A percentile compares a stretch with the other conserved stretches of the same genome.
Evolutionary conservation across 1,284 basidiomycete genomes (phyloP).

Genomic region (Testicularia cyperi): DNA sequence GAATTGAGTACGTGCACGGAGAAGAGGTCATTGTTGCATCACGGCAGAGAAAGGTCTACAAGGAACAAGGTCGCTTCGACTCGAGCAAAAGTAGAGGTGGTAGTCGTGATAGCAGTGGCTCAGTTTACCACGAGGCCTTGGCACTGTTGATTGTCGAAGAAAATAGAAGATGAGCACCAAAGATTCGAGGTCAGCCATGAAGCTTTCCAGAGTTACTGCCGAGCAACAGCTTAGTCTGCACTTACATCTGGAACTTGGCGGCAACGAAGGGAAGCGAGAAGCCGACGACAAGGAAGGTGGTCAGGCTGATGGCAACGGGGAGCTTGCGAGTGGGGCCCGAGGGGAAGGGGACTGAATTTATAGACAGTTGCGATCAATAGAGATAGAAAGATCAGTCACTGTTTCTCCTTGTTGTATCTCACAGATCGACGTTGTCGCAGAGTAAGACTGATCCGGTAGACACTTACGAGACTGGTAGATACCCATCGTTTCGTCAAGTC

Average conservation of each 20-base stretch:
- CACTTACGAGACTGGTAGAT: conserved; percentile 25
- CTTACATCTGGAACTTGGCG: conserved; percentile 53
- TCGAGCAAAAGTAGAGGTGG: no score
- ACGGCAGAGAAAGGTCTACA: no score
- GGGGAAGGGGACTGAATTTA: conserved; percentile 52
- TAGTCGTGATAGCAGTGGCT: neutral
- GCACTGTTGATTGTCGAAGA: conserved; percentile 5
- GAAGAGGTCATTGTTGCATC: no score
- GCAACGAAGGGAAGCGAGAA: conserved; percentile 54
- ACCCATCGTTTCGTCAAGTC: conserved; percentile 56
- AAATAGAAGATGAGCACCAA: neutral
- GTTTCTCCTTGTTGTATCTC: no score
- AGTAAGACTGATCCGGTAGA: no score
- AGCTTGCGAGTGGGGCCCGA: conserved; percentile 53
- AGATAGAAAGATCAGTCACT: no score
- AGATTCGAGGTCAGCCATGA: neutral
- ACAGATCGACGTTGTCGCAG: no score
- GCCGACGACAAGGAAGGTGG: conserved; percentile 50
- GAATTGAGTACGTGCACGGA: no score
- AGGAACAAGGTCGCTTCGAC: no score
- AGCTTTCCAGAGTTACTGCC: neutral
- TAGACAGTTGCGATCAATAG: neutral
- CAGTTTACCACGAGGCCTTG: conserved; percentile 36
- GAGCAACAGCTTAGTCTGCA: neutral
- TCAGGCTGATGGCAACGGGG: conserved; percentile 43